Evolutionary conservation across 2,329 filamentous ascomycete species (phyloP), one percentile per base, ranked within the genome.

Genomic region (Penicillium thymicola): DNA sequence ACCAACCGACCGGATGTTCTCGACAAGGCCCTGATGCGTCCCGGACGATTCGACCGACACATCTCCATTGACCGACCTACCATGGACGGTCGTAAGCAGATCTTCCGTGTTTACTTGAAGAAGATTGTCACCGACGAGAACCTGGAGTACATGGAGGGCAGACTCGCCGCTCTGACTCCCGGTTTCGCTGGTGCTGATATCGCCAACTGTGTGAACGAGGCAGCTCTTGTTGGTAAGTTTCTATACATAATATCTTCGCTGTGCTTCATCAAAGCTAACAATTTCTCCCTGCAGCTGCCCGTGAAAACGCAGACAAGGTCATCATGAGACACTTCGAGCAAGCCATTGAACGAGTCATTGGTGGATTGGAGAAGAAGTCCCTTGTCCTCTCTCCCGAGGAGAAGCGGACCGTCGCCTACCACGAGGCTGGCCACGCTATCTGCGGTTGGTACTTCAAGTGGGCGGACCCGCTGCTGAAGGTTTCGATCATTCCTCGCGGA

Each of bases 121-220:
- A 97, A 96, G 80, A 96, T 99, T 70, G 89, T 96, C 52, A 97
- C 93, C 27, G 85, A 88, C 59, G 94, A 96, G 74, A 89, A 99
- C 70, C 80, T 92, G 60, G 91, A 96, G 40, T 88, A 91, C 70
- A 80, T 99, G 44, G 88, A 90, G 64, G 94, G 94, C 59, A 88
- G 94, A 67, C 84, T 99, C 46, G 87, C 94, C 53, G 93, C 94
- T 43, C 80, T 99, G 65, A 99, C 94, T 4, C 94, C 94, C 53
- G 94, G 94, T 32, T 99, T 99, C 76, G 93, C 93, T 54, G 94
- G 94, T 76, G 94, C 94, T 46, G 94, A 99, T 73, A 99, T 99
- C 75, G 92, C 94, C 71, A 99, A 99, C 75, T 96, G 92, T 72
- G 92, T 96, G 67, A 99, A 99, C 71, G 94, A 99, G 80, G 94